phyloP scores from a whole-genome alignment of 2,329 filamentous ascomycete genomes.

The Trichophyton schoenleinii region DNA sequence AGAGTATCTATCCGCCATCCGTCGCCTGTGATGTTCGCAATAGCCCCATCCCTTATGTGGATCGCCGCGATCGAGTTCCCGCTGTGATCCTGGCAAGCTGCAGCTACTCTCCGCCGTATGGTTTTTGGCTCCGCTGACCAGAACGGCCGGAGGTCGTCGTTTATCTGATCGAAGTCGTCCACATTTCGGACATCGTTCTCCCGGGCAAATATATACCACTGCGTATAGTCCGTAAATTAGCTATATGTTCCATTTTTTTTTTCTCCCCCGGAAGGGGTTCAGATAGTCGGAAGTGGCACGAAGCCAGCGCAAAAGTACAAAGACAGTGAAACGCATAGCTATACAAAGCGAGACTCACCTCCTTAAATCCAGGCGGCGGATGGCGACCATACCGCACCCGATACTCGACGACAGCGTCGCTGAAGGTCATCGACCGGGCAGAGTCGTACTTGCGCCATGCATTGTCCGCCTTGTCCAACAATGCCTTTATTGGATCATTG shows the following conservation, averaged over 20 bases:
- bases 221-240: background rate
- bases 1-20: slow-evolving; percentile 23
- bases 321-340: background rate
- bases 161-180: slow-evolving; percentile 42
- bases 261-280: background rate
- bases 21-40: slow-evolving; percentile 33
- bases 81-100: slow-evolving; percentile 27
- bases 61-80: slow-evolving; percentile 31
- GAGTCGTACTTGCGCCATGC: slow-evolving; percentile 1
- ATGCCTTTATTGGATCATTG: background rate
- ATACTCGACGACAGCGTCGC: slow-evolving; percentile 30
- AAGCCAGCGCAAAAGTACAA: background rate
- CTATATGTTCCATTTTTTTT: background rate
- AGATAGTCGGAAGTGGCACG: background rate
- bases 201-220: slow-evolving; percentile 36
- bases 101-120: slow-evolving; percentile 31
- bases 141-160: slow-evolving; percentile 38
- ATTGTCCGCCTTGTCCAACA: background rate
- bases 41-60: slow-evolving; percentile 18
- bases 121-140: slow-evolving; percentile 35
- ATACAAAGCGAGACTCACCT: background rate
- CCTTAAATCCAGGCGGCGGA: slow-evolving; percentile 39
- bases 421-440: background rate
- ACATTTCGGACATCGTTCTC: slow-evolving; percentile 33
- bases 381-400: slow-evolving; percentile 34